A percentile compares a stretch with the other conserved stretches of the same genome.
These are phyloP conservation scores for Dictyostelium intermedium DNA, from an alignment of 78 protist species.

Conservation along the genomic window DNA sequence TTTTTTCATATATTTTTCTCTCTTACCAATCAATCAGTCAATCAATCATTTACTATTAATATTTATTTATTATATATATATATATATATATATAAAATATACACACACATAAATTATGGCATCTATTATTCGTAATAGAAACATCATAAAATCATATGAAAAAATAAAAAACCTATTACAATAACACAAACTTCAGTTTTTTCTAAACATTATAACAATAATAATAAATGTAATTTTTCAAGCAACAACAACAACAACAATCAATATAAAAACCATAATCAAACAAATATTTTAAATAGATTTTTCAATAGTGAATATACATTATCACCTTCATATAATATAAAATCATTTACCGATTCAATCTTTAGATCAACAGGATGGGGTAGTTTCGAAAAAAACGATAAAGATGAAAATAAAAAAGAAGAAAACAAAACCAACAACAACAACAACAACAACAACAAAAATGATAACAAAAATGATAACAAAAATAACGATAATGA, in stretches of 20 bases:
- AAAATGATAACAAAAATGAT: not conserved
- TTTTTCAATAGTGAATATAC: not conserved
- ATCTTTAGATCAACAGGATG: not conserved
- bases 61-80: no score
- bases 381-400: not conserved
- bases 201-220: not conserved
- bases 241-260: not conserved
- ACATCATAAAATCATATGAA: not conserved
- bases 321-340: not conserved
- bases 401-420: not conserved
- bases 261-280: not conserved
- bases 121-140: slow-evolving; percentile 12
- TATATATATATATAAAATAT: not conserved
- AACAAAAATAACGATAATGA: not conserved
- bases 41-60: not conserved
- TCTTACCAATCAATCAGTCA: not conserved
- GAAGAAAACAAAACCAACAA: not conserved
- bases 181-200: not conserved
- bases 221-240: slow-evolving; percentile 1
- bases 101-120: not conserved
- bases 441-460: not conserved
- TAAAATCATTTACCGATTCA: not conserved
- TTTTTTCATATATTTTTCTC: not conserved
- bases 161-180: not conserved
- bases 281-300: not conserved